These are phyloP conservation scores for Boletus sp. DNA, from an alignment of 768 basidiomycete species.

Conservation along the genomic window DNA sequence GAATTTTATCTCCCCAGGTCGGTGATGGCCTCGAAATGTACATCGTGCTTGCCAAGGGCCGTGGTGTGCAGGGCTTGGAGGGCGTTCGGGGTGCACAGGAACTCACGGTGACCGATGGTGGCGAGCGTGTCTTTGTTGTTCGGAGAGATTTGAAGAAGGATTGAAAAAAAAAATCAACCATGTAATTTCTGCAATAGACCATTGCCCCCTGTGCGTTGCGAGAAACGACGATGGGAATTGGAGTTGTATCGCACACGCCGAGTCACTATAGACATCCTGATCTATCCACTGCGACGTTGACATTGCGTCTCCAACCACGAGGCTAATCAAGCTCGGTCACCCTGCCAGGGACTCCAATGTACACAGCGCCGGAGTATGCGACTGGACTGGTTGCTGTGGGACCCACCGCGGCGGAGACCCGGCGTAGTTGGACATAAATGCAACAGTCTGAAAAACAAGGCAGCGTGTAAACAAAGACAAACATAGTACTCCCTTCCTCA, in stretches of 20 bases:
- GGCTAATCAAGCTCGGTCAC: background rate
- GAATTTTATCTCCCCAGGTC: slow-evolving; percentile 49
- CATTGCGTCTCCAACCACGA: background rate
- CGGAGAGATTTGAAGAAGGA: slow-evolving; percentile 83
- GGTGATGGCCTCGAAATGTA: slow-evolving; percentile 95
- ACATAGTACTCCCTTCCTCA: slow-evolving; percentile 17
- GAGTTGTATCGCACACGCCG: background rate
- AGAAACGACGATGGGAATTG: background rate
- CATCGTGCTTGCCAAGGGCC: slow-evolving; percentile 72
- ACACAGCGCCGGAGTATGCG: too few relatives aligned
- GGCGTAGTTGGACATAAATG: slow-evolving; percentile 1
- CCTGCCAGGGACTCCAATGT: background rate
- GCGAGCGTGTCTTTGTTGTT: slow-evolving; percentile 74
- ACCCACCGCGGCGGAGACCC: background rate
- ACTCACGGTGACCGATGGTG: slow-evolving; percentile 54
- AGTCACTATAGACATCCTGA: background rate
- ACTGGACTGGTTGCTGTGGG: background rate
- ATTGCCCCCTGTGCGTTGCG: background rate
- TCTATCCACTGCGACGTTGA: background rate
- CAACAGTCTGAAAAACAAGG: slow-evolving; percentile 10
- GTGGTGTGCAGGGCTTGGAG: slow-evolving; percentile 56
- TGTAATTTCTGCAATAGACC: slow-evolving; percentile 2
- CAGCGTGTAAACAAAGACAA: slow-evolving; percentile 22
- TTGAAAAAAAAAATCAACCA: slow-evolving; percentile 31
- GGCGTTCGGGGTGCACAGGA: slow-evolving; percentile 58